Evolutionary conservation across 805 yeast genomes (phyloP).

Genomic region (Wickerhamomyces hampshirensis): DNA sequence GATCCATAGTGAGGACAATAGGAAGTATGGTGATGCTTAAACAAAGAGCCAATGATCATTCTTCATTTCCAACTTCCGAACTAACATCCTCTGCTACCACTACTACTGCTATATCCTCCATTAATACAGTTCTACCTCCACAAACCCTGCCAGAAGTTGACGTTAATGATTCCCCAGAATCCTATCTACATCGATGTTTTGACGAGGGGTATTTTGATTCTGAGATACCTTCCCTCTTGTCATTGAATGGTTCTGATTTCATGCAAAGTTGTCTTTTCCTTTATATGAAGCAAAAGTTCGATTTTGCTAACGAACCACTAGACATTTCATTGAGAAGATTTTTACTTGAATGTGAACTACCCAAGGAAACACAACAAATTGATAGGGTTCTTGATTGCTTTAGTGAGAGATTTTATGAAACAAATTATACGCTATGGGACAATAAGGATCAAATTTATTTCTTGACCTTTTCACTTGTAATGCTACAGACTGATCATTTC

Average conservation of each 20-base stretch:
- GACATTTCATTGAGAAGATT: conserved; percentile 63
- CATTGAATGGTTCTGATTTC: conserved; percentile 25
- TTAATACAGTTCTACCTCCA: conserved; percentile 8
- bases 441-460: conserved; percentile 53
- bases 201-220: conserved; percentile 27
- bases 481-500: conserved; percentile 72
- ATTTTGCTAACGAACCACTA: conserved; percentile 51
- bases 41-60: conserved; percentile 19
- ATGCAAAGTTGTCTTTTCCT: conserved; percentile 23
- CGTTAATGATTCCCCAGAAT: conserved; percentile 24
- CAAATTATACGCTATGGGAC: conserved; percentile 25
- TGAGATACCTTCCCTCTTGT: conserved; percentile 27
- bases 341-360: conserved; percentile 53
- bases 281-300: conserved; percentile 34
- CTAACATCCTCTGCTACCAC: too few relatives aligned
- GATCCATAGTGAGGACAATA: conserved; percentile 33
- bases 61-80: background rate
- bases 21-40: conserved; percentile 32
- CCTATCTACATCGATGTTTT: conserved; percentile 24
- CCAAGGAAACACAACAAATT: conserved; percentile 72
- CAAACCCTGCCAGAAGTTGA: conserved; percentile 26
- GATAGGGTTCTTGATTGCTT: conserved; percentile 61
- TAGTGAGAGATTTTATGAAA: conserved; percentile 42
- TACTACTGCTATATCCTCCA: too few relatives aligned
- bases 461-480: conserved; percentile 57